Evolutionary conservation across 2,329 filamentous ascomycete genomes (phyloP), one percentile per base, ranked within the genome.

Genomic region (Rhynchosporium agropyri): DNA sequence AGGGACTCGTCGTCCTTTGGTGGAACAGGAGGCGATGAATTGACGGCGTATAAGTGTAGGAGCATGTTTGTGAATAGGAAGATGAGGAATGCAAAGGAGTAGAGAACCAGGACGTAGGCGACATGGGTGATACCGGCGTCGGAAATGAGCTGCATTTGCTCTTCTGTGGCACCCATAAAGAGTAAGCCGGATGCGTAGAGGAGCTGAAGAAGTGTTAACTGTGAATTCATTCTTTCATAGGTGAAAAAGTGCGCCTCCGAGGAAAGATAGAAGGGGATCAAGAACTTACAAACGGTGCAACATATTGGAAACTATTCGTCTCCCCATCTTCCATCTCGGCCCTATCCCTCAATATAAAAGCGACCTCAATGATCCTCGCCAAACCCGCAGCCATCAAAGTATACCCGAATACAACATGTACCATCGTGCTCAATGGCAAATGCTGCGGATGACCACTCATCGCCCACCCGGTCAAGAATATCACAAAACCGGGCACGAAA

Each of bases 161-260:
- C 93, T 75, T 98, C 95, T 0, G 92, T 98, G 15, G 95, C 94
- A 38, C 92, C 90, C 92, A 98, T 96, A 79, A 99, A 99, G 46
- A 99, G 83, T 78, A 98, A 97, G 1, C 95, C 95, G 3, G 93
- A 90, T 5, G 93, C 92, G 72, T 91, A 96, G 33, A 99, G 84
- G 46, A 98, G 83, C 92, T 96, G 64, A 13, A 43, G 10, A 9
- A 13, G 29, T 75, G 73, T 13, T 43, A 71, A 66, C n/a, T 31
- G 38, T 3, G 33, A 36, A 10, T 8, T 1, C 12, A n/a, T n/a
- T 46, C 3, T 13, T 20, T 40, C 5, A 10, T 40, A 13, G 20
- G n/a, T 20, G n/a, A 53, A n/a, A 20, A 20, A 20, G 20, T 1
- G 20, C 20, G 20, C 20, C 20, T 20, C 10, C 2, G 46, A 49